Base-by-base conservation (phyloP, 2,329 filamentous ascomycete species). In the Fusarium nelsonii region DNA sequence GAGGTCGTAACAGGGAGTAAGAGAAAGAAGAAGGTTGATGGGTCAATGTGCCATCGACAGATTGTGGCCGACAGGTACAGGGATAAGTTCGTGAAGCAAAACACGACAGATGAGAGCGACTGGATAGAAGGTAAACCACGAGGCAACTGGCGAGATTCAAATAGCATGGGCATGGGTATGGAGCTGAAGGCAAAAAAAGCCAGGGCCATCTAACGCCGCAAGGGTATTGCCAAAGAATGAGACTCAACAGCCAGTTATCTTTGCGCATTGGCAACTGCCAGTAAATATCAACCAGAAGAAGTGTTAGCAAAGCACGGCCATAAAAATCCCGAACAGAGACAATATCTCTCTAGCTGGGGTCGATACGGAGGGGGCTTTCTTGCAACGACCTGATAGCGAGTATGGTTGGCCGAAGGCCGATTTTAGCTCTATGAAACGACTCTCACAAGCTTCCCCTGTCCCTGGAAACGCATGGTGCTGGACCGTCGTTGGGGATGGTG, bases 51-150 rank as follows among this genome's bases (percentile, higher is more conserved):
- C 55, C 57, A 59, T 57, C 45, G 52, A 46, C 32, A 46, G 48
- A 52, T 37, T 52, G 33, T 58, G 39, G 54, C 49, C 44, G 54
- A 48, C 41, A 36, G 52, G 52, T 58, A 28, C 68, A 69, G 63
- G 63, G 68, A 69, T 69, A 57, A 58, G 64, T 57, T 69, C 63
- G 60, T 69, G 60, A 71, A 66, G 57, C 64, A 65, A 54, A 40
- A 51, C 68, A 68, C 59, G 40, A 56, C 63, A 71, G 34, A 58
- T 53, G 61, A 58, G 56, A 56, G 56, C 44, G 59, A 71, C 44
- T 70, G 68, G 63, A 50, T 48, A 49, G 40, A 50, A 58, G 54
- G 37, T 39, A 48, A 71, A 53, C 45, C 40, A 49, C 54, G 44
- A 68, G 49, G 48, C 43, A 51, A 54, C 44, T 58, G 50, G 28